Evolutionary conservation across 108 stramenopile species (phyloP).

Genomic region (Conticribra guillardii): DNA sequence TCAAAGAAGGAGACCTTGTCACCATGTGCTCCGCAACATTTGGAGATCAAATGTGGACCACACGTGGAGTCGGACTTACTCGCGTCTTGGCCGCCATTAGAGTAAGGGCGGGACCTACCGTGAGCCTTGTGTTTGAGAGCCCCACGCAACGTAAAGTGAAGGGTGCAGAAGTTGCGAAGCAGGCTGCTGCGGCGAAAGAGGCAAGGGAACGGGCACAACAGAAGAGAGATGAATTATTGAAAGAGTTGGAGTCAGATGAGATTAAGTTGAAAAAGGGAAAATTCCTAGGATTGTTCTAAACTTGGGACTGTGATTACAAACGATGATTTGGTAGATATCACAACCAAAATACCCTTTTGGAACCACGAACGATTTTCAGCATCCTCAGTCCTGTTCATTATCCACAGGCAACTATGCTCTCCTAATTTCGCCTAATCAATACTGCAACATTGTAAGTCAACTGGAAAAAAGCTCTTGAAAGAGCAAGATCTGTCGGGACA

Average conservation of each 20-base stretch:
- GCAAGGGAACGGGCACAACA: slow-evolving; percentile 76
- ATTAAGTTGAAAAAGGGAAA: slow-evolving; percentile 84
- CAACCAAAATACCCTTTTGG: background rate
- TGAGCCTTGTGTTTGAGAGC: slow-evolving; percentile 83
- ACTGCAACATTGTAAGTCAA: too few relatives aligned
- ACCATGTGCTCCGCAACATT: slow-evolving; percentile 96
- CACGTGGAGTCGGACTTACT: slow-evolving; percentile 87
- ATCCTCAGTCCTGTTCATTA: too few relatives aligned
- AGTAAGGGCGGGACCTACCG: slow-evolving; percentile 81
- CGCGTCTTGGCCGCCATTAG: slow-evolving; percentile 92
- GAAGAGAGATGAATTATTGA: slow-evolving; percentile 78
- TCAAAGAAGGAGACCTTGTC: slow-evolving; percentile 90
- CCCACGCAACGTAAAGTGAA: slow-evolving; percentile 61
- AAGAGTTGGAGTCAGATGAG: slow-evolving; percentile 82
- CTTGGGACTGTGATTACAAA: background rate
- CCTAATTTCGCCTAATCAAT: too few relatives aligned
- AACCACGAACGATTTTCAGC: background rate
- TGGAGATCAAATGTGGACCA: slow-evolving; percentile 95
- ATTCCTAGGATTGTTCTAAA: slow-evolving; percentile 86
- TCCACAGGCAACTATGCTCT: too few relatives aligned
- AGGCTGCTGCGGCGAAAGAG: slow-evolving; percentile 68
- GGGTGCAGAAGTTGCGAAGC: slow-evolving; percentile 65
- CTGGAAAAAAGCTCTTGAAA: background rate
- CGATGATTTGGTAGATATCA: background rate
- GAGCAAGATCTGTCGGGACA: background rate